Percentiles rank a stretch among this genome's conserved stretches.
Evolutionary conservation across 2,329 filamentous ascomycete genomes (phyloP).

Genomic region (Hymenoscyphus occultus): DNA sequence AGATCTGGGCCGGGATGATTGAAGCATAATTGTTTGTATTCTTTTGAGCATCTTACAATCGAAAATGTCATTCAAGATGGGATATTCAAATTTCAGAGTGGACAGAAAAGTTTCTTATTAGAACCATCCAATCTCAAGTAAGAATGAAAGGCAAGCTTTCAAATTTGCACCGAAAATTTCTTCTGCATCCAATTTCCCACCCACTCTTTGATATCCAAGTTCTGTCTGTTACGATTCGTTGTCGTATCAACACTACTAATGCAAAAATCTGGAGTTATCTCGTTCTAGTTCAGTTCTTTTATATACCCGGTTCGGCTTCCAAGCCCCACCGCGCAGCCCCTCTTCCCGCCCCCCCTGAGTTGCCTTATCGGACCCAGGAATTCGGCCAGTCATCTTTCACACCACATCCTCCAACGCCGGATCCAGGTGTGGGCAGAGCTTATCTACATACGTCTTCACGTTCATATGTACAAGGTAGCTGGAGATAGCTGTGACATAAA

Average conservation of each 20-base stretch:
- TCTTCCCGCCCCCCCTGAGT: background rate
- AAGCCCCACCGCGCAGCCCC: background rate
- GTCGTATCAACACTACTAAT: background rate
- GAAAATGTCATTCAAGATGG: background rate
- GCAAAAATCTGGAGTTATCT: background rate
- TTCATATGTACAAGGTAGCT: background rate
- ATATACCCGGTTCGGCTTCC: background rate
- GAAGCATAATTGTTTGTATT: too few species aligned
- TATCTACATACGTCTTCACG: slow-evolving; percentile 4
- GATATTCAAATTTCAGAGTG: background rate
- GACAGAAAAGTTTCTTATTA: background rate
- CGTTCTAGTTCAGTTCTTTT: background rate
- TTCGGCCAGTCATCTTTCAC: slow-evolving; percentile 1
- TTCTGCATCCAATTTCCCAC: background rate
- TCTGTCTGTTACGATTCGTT: background rate
- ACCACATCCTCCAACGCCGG: background rate
- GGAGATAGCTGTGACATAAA: slow-evolving; percentile 10
- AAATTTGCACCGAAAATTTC: background rate
- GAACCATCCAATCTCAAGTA: background rate
- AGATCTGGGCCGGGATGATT: background rate
- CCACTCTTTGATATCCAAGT: background rate
- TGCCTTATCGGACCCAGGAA: background rate
- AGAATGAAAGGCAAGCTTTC: background rate
- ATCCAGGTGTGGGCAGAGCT: slow-evolving; percentile 1
- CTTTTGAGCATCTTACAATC: background rate